Percentiles rank a stretch among this genome's conserved stretches.
Evolutionary conservation across 208 protist genomes (phyloP).

Genomic region (Acanthamoeba lenticulata): DNA sequence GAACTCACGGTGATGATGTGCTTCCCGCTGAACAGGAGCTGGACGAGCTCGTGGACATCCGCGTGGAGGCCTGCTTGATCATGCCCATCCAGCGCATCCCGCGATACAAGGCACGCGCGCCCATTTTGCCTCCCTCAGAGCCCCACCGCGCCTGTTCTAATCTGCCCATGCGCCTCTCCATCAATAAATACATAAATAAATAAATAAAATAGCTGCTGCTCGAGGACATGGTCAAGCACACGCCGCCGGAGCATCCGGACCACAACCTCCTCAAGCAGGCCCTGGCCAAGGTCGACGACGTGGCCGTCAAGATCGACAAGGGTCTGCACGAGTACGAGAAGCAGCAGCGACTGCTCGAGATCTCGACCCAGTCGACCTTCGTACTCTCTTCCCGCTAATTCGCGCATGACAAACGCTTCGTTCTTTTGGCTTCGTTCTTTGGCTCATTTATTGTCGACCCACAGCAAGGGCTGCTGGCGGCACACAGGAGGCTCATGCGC

Average conservation of each 20-base stretch:
- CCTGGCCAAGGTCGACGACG: conserved; percentile 51
- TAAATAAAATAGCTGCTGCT: too few species aligned
- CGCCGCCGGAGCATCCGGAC: conserved; percentile 50
- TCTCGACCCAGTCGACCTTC: conserved; percentile 17
- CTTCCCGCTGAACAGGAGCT: not conserved
- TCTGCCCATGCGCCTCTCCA: not conserved
- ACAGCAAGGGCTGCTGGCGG: conserved; percentile 57
- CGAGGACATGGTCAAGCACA: conserved; percentile 58
- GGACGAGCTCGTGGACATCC: conserved; percentile 42
- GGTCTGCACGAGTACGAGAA: conserved; percentile 63
- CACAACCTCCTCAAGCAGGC: conserved; percentile 55
- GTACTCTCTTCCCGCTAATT: not conserved
- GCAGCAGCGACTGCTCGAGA: conserved; percentile 63
- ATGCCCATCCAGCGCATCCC: conserved; percentile 71
- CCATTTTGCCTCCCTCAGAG: not conserved
- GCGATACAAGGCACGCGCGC: conserved; percentile 1
- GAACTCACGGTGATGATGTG: too few species aligned
- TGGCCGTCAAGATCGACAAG: conserved; percentile 60
- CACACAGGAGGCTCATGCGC: conserved; percentile 14
- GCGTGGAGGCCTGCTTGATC: conserved; percentile 67
- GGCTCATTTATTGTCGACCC: not conserved
- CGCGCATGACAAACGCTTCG: not conserved
- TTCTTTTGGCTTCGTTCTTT: not conserved
- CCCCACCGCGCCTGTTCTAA: not conserved
- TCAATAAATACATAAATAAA: too few species aligned